Conservation (phyloP, 2,329 filamentous ascomycete species). For the Cladophialophora exuberans region DNA sequence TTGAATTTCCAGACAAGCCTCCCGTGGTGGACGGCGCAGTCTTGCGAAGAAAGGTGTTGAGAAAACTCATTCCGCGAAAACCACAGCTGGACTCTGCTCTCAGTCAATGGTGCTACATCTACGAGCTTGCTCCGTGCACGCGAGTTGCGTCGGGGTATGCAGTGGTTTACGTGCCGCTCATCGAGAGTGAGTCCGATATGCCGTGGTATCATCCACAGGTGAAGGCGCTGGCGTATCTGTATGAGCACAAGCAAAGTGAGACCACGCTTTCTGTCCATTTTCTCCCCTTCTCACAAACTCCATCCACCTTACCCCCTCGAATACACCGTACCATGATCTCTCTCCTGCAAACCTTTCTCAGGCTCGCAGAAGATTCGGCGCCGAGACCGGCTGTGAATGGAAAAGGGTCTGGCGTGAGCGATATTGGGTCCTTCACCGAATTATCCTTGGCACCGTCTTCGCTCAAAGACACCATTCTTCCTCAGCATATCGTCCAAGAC, state of each 20-base stretch:
- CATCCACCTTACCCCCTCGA: constrained; percentile 42
- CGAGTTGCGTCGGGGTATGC: constrained; percentile 41
- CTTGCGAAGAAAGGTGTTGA: constrained; percentile 68
- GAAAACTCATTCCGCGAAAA: constrained; percentile 81
- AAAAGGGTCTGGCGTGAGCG: constrained; percentile 61
- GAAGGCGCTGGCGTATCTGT: constrained; percentile 70
- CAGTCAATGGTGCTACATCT: constrained; percentile 81
- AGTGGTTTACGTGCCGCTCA: constrained; percentile 79
- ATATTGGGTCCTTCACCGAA: constrained; percentile 67
- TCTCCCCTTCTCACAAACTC: constrained; percentile 46
- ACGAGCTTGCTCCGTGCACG: constrained; percentile 39
- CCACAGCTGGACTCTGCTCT: constrained; percentile 72
- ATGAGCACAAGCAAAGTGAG: constrained; percentile 34
- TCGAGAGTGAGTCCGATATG: constrained; percentile 61
- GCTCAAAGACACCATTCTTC: constrained; percentile 78
- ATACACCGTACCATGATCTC: constrained; percentile 44
- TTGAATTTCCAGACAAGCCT: constrained; percentile 14
- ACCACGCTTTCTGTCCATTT: constrained; percentile 55
- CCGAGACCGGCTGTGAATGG: not conserved
- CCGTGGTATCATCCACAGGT: constrained; percentile 90
- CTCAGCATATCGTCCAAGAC: constrained; percentile 76
- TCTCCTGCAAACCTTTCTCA: constrained; percentile 43
- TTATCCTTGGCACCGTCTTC: constrained; percentile 78
- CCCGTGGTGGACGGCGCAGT: constrained; percentile 37
- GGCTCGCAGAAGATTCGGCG: constrained; percentile 35